Evolutionary conservation across 306 rosid species (phyloP).

Genomic region (Glycine tomentella): DNA sequence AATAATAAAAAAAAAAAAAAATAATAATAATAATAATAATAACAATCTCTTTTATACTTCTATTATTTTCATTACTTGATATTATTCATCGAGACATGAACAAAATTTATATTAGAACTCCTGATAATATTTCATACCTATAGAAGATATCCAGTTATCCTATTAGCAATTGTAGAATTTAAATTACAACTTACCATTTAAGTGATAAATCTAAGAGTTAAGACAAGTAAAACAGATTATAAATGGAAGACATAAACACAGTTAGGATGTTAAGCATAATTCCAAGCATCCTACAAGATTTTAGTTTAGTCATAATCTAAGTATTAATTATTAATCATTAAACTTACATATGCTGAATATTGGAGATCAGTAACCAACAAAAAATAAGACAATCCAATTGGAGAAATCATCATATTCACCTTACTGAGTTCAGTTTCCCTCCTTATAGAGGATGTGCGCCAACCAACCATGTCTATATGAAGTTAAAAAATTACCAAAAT

Average conservation of each 20-base stretch:
- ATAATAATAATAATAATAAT: background rate
- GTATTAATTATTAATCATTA: slow-evolving; percentile 11
- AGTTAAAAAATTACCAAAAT: slow-evolving; percentile 52
- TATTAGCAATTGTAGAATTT: background rate
- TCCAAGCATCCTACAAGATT: background rate
- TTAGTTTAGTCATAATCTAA: slow-evolving; percentile 26
- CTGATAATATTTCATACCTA: too few relatives aligned
- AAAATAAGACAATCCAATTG: slow-evolving; percentile 37
- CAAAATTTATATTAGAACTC: background rate
- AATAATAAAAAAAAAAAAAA: background rate
- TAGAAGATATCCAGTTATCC: background rate
- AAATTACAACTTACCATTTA: slow-evolving; percentile 23
- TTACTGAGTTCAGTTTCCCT: slow-evolving; percentile 80
- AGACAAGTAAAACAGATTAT: slow-evolving; percentile 16
- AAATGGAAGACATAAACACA: slow-evolving; percentile 1
- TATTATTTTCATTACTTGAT: background rate
- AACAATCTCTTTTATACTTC: background rate
- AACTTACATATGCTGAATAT: slow-evolving; percentile 1
- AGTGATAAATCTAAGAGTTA: slow-evolving; percentile 11
- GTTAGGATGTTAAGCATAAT: slow-evolving; percentile 15
- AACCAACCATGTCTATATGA: slow-evolving; percentile 92
- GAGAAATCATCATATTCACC: slow-evolving; percentile 60
- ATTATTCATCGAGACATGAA: slow-evolving; percentile 1
- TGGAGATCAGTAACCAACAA: slow-evolving; percentile 27
- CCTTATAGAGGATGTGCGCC: slow-evolving; percentile 99